phyloP scores from a whole-genome alignment of 805 yeast genomes.

The Saturnispora gosingensis region DNA sequence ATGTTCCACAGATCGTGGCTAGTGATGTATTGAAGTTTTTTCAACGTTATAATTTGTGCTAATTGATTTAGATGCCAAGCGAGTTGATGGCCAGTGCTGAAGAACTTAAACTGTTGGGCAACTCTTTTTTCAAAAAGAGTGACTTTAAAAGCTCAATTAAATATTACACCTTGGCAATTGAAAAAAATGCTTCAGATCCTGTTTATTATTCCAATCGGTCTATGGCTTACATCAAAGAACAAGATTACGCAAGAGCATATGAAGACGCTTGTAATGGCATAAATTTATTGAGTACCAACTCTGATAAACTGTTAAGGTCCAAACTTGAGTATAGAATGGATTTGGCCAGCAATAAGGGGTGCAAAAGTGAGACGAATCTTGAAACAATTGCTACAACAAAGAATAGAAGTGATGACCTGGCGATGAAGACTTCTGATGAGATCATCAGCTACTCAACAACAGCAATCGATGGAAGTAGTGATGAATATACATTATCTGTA shows the following conservation, averaged over 20 bases:
- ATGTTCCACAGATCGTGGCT: not conserved
- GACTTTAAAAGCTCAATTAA: conserved; percentile 24
- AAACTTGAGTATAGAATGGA: conserved; percentile 4
- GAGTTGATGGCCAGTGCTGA: not conserved
- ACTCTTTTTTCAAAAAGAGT: not conserved
- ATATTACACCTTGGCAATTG: conserved; percentile 46
- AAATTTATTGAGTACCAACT: not conserved
- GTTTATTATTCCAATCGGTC: conserved; percentile 62
- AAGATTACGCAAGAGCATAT: conserved; percentile 23
- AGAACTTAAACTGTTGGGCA: not conserved
- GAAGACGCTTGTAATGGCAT: not conserved
- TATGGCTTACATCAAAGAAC: conserved; percentile 47
- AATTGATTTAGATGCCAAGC: not conserved
- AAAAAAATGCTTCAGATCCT: conserved; percentile 39
- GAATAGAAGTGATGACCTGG: not conserved
- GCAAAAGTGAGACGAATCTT: not conserved
- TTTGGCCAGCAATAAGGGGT: not conserved
- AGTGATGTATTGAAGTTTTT: not conserved
- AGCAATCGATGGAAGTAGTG: not conserved
- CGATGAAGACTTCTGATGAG: not conserved
- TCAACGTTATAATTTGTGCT: not conserved
- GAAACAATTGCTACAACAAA: not conserved
- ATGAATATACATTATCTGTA: conserved; percentile 7
- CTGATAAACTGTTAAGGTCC: not conserved
- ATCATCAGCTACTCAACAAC: not conserved